Evolutionary conservation across 1,284 basidiomycete species (phyloP), one percentile per base, ranked within the genome.

Genomic region (Mycena sp.): DNA sequence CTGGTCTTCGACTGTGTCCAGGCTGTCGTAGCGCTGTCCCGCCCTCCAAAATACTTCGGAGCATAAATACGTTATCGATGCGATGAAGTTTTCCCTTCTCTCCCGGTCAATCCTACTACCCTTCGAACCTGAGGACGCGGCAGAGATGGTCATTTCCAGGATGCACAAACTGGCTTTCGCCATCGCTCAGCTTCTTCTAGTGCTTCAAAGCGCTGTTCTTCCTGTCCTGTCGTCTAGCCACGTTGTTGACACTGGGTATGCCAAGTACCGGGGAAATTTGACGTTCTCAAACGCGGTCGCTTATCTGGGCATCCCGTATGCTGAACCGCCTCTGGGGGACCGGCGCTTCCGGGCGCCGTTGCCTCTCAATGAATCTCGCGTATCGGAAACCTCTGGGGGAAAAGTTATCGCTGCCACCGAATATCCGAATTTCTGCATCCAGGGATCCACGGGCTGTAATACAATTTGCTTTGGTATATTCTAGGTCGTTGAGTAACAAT

Each of bases 391-490:
- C 50, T 66, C 76, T 2, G 69, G 69, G 10, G 82, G 81, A 2
- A 41, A 73, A 28, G 72, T 84, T 10, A 69, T 88, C 9, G 78
- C 85, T 67, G 83, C 83, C 6, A 83, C 78, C 1, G 65, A 75
- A 19, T 83, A 87, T 68, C 85, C 86, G 0, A 73, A 84, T 3
- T 85, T 85, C 65, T 89, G 87, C 64, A 74, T 89, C 29, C 87
- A 88, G 71, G 85, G 85, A 5, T 81, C 78, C 17, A 84, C 77
- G 3, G 82, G 83, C 56, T 71, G 84, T 85, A 53, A 64, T 79
- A 19, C 26, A 25, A 25, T 29, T 26, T n/a, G n/a, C 12, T 19
- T n/a, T 23, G 11, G 11, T 6, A 25, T 9, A 23, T 62, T 9
- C 9, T 17, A 32, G 17, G 19, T 46, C 19, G 3, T 30, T 2